A percentile compares a stretch with the other conserved stretches of the same genome.
Conservation (phyloP, 164 flowering plant species). For the Stephania cephalantha region DNA sequence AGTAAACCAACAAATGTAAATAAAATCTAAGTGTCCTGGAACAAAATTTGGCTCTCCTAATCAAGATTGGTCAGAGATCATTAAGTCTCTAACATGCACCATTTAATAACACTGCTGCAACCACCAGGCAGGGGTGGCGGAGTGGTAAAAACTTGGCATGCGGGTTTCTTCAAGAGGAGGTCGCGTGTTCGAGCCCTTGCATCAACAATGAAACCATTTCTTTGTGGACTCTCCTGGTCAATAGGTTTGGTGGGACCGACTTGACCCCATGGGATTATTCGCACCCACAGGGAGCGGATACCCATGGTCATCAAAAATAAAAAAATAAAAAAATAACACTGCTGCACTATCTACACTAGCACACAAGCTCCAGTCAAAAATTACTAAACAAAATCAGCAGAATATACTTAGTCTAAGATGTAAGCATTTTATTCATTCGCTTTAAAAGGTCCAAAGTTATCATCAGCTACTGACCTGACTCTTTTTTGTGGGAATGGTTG, state of each 20-base stretch:
- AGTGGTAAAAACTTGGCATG: too few species aligned
- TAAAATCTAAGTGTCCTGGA: neutral
- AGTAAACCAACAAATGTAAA: neutral
- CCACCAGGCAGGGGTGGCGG: too few species aligned
- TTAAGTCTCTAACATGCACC: neutral
- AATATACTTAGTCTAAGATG: neutral
- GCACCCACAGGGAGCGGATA: too few species aligned
- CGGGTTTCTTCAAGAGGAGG: too few species aligned
- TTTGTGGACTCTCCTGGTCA: too few species aligned
- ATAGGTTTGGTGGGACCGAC: too few species aligned
- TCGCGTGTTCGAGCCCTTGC: too few species aligned
- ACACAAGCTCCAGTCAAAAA: neutral
- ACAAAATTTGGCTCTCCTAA: neutral
- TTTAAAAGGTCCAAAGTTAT: neutral
- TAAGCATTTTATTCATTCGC: neutral
- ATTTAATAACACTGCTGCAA: neutral
- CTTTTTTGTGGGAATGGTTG: constrained; percentile 64
- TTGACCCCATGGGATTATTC: too few species aligned
- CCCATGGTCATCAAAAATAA: too few species aligned
- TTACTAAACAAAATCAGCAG: neutral
- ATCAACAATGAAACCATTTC: too few species aligned
- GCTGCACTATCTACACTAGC: neutral
- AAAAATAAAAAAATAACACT: neutral
- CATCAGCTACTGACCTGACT: constrained; percentile 36
- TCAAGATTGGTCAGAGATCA: neutral